phyloP scores from a whole-genome alignment of 257 asterid species.

The Anisodus tanguticus region DNA sequence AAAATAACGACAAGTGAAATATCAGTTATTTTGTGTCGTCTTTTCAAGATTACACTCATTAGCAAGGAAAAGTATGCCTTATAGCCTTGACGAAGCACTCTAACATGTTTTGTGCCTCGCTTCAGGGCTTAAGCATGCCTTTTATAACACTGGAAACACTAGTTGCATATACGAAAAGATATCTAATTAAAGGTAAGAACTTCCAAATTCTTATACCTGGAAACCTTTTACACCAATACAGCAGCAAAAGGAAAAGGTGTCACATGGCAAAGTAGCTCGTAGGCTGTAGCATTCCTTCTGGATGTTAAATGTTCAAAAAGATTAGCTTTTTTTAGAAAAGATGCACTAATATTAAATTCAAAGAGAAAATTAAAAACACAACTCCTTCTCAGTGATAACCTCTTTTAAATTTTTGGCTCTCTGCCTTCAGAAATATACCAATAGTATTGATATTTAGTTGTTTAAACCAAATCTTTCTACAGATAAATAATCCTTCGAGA shows the following conservation, averaged over 20 bases:
- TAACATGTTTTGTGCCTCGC: no score
- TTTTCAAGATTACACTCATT: no score
- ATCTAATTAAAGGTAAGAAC: neutral
- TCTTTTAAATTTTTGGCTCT: neutral
- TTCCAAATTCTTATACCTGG: constrained; percentile 6
- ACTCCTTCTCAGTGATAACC: neutral
- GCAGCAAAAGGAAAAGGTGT: neutral
- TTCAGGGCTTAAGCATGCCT: no score
- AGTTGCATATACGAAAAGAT: neutral
- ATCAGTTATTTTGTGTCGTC: no score
- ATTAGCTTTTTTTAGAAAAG: neutral
- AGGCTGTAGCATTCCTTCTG: neutral
- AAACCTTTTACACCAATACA: constrained; percentile 6
- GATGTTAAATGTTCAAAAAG: neutral
- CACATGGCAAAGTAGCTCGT: neutral
- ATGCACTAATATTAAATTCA: neutral
- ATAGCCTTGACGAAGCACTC: no score
- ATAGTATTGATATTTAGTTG: neutral
- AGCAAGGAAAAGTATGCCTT: no score
- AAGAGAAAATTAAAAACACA: neutral
- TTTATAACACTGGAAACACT: neutral
- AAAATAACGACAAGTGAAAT: no score
- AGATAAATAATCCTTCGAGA: constrained; percentile 4
- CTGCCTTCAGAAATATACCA: constrained; percentile 4
- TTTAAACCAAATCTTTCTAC: neutral